Conservation (phyloP, 129 eudicot genomes). For the sunflower (Helianthus annuus) region DNA sequence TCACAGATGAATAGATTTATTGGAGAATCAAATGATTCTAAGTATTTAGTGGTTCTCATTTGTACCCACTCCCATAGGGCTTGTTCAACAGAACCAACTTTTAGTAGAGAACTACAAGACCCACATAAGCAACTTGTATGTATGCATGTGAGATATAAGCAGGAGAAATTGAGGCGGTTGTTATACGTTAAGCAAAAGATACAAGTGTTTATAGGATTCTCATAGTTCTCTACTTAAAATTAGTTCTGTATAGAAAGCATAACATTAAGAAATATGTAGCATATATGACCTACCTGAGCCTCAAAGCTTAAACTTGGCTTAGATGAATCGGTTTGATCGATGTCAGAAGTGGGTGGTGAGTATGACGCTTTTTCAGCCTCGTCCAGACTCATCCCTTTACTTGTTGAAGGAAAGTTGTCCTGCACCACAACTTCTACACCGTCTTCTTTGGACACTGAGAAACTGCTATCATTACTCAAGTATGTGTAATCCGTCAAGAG, state of each 20-base stretch:
- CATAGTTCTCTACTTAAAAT: too few relatives aligned
- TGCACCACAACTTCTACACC: conserved; percentile 64
- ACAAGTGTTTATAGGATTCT: too few relatives aligned
- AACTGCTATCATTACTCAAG: conserved; percentile 87
- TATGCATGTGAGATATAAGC: too few relatives aligned
- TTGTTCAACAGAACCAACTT: too few relatives aligned
- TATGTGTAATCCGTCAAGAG: conserved; percentile 78
- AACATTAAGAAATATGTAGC: neutral
- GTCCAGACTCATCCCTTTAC: conserved; percentile 23
- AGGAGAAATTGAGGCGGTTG: too few relatives aligned
- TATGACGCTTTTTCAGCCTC: conserved; percentile 40
- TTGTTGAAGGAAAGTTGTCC: conserved; percentile 40
- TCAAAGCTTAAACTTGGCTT: conserved; percentile 86
- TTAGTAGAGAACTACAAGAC: too few relatives aligned
- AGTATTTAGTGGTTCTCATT: too few relatives aligned
- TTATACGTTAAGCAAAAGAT: too few relatives aligned
- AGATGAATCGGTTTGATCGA: conserved; percentile 36
- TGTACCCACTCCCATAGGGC: too few relatives aligned
- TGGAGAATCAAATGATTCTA: too few relatives aligned
- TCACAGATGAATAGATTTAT: too few relatives aligned
- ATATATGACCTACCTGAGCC: conserved; percentile 66
- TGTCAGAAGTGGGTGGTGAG: conserved; percentile 39
- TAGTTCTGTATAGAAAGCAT: neutral
- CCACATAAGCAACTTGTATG: too few relatives aligned
- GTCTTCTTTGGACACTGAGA: conserved; percentile 68